Evolutionary conservation across 495 filamentous ascomycete species (phyloP), one percentile per base, ranked within the genome.

Genomic region (Parathielavia hyrcaniae): DNA sequence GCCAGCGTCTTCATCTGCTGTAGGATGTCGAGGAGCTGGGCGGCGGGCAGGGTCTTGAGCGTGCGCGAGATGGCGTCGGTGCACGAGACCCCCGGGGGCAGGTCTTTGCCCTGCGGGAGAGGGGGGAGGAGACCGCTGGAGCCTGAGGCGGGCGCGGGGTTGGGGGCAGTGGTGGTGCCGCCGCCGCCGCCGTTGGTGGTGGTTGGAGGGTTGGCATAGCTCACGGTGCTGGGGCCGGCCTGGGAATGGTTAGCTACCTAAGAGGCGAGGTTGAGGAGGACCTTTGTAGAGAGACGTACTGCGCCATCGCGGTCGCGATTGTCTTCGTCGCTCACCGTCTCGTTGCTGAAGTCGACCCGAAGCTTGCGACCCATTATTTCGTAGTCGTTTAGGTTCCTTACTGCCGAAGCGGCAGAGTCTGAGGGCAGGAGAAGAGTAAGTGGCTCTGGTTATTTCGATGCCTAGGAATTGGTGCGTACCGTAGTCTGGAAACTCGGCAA

Each of bases 291-390:
- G 22, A 14, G 11, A 61, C 67, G 30, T 62, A 70, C 67, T 12
- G 51, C 57, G 48, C 64, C 64, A 44, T 69, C 61, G 16, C 61
- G 64, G 10, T 64, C 65, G 46, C 64, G 53, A 45, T 74, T 70
- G 46, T 83, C 73, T 17, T 89, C 89, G 57, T 88, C 86, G 53
- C 86, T 85, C 50, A 85, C 86, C 23, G 89, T 89, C 68, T 96
- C 91, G 69, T 96, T 93, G 26, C 88, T 90, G 71, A 91, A 98
- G 69, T 96, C 93, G 34, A 98, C 93, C 32, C 91, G 83, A 55
- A 98, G 80, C 67, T 95, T 95, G 54, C 93, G 84, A 20, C 89
- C 90, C 90, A 96, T 95, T 59, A 96, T 85, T 69, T 97, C 92
- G 77, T 91, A 84, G 69, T 95, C 90, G 75, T 98, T 95, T 35